These are phyloP conservation scores for Melastoma candidum DNA, from an alignment of 441 rosid species.

Conservation along the genomic window DNA sequence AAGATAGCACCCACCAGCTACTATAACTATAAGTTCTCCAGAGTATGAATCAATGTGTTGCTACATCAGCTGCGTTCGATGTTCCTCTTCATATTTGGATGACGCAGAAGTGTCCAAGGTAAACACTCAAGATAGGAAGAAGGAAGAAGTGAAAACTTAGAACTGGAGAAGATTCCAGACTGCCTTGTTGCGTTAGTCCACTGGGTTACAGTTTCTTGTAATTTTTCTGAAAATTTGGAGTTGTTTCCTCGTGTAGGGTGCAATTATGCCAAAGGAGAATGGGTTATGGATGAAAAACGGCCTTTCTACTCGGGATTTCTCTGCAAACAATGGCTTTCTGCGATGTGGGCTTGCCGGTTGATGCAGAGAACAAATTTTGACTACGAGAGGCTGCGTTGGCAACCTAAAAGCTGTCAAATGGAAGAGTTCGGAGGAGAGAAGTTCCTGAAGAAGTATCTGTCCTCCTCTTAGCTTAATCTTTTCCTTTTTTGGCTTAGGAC, in stretches of 20 bases:
- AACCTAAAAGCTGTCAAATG: conserved; percentile 72
- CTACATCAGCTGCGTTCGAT: too few relatives aligned
- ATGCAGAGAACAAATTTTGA: conserved; percentile 83
- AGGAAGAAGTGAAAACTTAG: conserved; percentile 5
- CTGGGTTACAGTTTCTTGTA: neutral
- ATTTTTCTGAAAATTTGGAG: conserved; percentile 2
- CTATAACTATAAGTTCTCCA: too few relatives aligned
- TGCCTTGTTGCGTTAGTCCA: neutral
- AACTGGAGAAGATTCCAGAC: conserved; percentile 11
- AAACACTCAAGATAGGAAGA: conserved; percentile 9
- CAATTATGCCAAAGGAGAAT: conserved; percentile 76
- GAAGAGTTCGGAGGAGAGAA: conserved; percentile 65
- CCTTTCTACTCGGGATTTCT: conserved; percentile 72
- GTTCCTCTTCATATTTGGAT: neutral
- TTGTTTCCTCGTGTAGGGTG: conserved; percentile 38
- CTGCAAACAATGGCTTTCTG: conserved; percentile 87
- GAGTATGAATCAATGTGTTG: too few relatives aligned
- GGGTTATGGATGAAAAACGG: conserved; percentile 63
- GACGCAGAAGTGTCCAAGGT: conserved; percentile 8
- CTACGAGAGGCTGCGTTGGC: conserved; percentile 75
- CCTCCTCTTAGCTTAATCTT: neutral
- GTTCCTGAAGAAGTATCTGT: conserved; percentile 57
- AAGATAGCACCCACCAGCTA: too few relatives aligned
- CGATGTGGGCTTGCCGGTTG: conserved; percentile 88
- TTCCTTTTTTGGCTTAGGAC: neutral